A percentile compares a stretch with the other conserved stretches of the same genome.
These are phyloP conservation scores for Arabidopsis lyrata DNA, from an alignment of 441 rosid genomes.

Conservation along the genomic window DNA sequence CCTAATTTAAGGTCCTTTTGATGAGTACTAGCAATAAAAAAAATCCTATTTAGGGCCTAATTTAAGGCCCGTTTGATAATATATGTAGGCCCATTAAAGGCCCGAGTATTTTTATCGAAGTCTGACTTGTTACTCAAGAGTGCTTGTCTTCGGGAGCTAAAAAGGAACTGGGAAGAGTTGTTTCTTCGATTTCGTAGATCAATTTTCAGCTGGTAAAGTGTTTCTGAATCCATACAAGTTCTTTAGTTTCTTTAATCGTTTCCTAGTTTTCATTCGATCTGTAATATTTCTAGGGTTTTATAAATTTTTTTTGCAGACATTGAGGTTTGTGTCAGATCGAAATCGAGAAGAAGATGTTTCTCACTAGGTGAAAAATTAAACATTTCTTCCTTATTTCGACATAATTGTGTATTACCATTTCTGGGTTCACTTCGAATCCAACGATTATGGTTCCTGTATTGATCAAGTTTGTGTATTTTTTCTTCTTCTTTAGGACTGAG, in stretches of 20 bases:
- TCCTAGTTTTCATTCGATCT: background rate
- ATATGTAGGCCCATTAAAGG: constrained; percentile 11
- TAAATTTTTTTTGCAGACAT: constrained; percentile 12
- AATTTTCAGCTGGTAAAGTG: constrained; percentile 22
- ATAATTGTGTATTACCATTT: background rate
- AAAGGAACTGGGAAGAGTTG: background rate
- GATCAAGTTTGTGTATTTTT: background rate
- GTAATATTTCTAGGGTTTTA: background rate
- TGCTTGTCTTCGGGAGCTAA: constrained; percentile 22
- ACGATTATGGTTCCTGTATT: background rate
- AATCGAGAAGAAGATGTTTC: constrained; percentile 55
- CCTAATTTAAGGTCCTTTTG: too few species aligned
- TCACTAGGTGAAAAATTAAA: constrained; percentile 54
- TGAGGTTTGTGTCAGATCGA: constrained; percentile 43
- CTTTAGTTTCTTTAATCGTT: background rate
- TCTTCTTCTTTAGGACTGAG: constrained; percentile 70
- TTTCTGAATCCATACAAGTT: background rate
- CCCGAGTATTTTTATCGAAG: background rate
- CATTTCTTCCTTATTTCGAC: constrained; percentile 1
- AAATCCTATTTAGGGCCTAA: too few species aligned
- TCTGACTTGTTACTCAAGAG: constrained; percentile 39
- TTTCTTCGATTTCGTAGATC: constrained; percentile 21
- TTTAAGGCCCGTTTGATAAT: background rate
- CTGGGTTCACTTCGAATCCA: background rate
- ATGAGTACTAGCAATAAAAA: too few species aligned